A percentile compares a stretch with the other conserved stretches of the same genome.
phyloP scores from a whole-genome alignment of 139 green algal species.

The Klebsormidium nitens region DNA sequence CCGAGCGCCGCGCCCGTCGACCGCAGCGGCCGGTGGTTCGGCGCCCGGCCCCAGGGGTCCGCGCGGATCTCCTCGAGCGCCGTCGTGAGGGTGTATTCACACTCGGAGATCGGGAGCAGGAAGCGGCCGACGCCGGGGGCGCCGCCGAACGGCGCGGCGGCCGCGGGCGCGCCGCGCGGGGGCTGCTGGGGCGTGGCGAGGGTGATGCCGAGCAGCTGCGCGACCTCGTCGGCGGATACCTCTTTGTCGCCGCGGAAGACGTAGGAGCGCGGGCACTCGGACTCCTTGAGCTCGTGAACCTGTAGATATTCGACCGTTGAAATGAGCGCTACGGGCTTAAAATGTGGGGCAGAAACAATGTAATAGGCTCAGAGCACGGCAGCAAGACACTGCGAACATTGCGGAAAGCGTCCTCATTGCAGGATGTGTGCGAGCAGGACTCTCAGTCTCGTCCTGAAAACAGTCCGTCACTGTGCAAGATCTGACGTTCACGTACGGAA shows the following conservation, averaged over 20 bases:
- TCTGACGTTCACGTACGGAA: too few relatives aligned
- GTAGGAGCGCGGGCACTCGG: slow-evolving; percentile 40
- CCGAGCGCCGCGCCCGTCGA: slow-evolving; percentile 53
- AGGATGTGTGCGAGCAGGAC: too few relatives aligned
- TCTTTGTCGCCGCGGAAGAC: slow-evolving; percentile 38
- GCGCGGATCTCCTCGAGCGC: slow-evolving; percentile 45
- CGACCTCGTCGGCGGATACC: slow-evolving; percentile 26
- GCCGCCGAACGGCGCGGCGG: background rate
- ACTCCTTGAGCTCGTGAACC: slow-evolving; percentile 43
- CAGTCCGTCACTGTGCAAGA: too few relatives aligned
- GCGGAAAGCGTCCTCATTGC: too few relatives aligned
- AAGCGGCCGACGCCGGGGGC: slow-evolving; percentile 24
- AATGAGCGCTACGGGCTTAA: too few relatives aligned
- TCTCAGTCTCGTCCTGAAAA: too few relatives aligned
- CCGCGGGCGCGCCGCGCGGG: background rate
- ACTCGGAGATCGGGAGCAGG: slow-evolving; percentile 47
- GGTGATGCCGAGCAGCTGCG: slow-evolving; percentile 38
- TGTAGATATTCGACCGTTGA: too few relatives aligned
- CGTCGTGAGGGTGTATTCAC: slow-evolving; percentile 46
- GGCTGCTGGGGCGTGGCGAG: background rate
- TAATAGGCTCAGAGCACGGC: too few relatives aligned
- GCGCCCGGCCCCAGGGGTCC: slow-evolving; percentile 15
- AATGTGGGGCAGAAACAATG: too few relatives aligned
- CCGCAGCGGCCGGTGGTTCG: slow-evolving; percentile 29
- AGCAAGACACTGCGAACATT: too few relatives aligned